phyloP scores from a whole-genome alignment of 1,139 yeast genomes.

The Pichiaceae sp. region DNA sequence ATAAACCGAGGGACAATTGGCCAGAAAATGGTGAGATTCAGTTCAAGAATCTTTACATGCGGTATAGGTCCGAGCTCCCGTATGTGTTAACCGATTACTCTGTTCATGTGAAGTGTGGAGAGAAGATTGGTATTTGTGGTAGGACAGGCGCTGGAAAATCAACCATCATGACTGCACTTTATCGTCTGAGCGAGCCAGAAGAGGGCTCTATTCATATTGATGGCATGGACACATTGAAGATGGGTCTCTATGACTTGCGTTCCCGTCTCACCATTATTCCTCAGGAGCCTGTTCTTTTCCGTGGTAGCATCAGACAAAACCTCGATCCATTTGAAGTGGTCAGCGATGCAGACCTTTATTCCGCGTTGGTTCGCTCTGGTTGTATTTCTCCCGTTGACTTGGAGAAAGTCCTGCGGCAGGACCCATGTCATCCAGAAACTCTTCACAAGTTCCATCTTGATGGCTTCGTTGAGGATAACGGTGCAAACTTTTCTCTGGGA shows the following conservation, averaged over 20 bases:
- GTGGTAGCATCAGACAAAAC: constrained; percentile 32
- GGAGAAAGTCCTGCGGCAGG: constrained; percentile 11
- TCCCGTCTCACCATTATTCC: constrained; percentile 34
- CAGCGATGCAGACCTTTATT: constrained; percentile 35
- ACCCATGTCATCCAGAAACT: constrained; percentile 4
- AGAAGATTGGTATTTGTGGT: constrained; percentile 36
- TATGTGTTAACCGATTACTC: constrained; percentile 34
- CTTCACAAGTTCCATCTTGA: constrained; percentile 41
- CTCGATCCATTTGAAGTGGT: constrained; percentile 32
- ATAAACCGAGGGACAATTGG: constrained; percentile 37
- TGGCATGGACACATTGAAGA: constrained; percentile 26
- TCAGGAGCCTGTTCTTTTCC: constrained; percentile 37
- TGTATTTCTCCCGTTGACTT: constrained; percentile 24
- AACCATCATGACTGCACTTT: constrained; percentile 34
- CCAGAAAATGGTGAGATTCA: constrained; percentile 51
- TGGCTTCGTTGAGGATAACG: constrained; percentile 42
- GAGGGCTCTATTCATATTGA: constrained; percentile 26
- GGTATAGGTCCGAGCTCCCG: constrained; percentile 58
- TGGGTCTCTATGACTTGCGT: constrained; percentile 29
- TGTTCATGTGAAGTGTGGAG: constrained; percentile 26
- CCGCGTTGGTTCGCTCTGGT: constrained; percentile 37
- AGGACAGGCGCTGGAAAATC: constrained; percentile 40
- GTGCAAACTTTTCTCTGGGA: constrained; percentile 47
- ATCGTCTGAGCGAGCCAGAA: constrained; percentile 28
- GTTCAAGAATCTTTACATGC: constrained; percentile 52